Percentiles rank a stretch among this genome's conserved stretches.
phyloP scores from a whole-genome alignment of 1,284 basidiomycete genomes.

The Puccinia triticina region DNA sequence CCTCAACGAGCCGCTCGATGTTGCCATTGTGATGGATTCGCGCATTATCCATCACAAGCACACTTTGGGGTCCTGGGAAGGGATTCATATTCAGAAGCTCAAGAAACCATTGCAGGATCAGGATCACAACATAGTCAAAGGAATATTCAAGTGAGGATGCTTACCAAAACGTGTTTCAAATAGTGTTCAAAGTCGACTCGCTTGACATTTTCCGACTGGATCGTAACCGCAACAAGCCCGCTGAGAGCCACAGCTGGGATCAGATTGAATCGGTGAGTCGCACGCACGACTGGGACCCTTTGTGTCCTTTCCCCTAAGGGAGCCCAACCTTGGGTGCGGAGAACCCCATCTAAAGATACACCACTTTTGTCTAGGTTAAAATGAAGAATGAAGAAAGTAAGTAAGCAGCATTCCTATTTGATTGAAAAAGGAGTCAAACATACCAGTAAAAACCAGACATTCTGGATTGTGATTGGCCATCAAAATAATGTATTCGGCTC shows the following conservation, averaged over 20 bases:
- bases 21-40: background rate
- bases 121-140: background rate
- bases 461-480: too few species aligned
- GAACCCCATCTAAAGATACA: background rate
- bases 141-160: background rate
- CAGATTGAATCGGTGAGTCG: background rate
- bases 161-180: constrained; percentile 1
- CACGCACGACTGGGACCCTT: background rate
- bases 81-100: background rate
- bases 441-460: too few species aligned
- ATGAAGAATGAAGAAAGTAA: too few species aligned
- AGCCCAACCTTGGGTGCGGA: background rate
- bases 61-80: background rate
- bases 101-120: background rate
- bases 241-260: background rate
- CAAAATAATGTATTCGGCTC: too few species aligned
- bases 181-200: background rate
- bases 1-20: background rate
- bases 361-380: constrained; percentile 1
- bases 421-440: too few species aligned
- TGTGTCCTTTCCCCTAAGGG: background rate
- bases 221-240: background rate
- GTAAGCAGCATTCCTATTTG: too few species aligned
- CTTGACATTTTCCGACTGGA: background rate
- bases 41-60: background rate